Evolutionary conservation across 1,284 basidiomycete species (phyloP).

Genomic region (Heterobasidion annosum): DNA sequence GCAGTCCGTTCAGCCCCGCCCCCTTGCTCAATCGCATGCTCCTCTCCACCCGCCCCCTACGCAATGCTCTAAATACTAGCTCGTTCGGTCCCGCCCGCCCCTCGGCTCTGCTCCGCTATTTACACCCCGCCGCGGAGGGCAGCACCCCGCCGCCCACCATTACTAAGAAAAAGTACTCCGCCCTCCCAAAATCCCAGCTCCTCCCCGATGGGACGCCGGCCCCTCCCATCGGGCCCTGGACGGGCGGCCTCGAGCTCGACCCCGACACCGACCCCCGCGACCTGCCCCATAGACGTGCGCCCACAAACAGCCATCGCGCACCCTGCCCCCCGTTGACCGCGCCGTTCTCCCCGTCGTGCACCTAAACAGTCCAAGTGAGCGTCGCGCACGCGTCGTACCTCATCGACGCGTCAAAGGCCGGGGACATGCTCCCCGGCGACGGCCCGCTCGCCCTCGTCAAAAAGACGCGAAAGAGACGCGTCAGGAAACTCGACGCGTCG

Average conservation of each 20-base stretch:
- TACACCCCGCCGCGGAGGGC: not conserved
- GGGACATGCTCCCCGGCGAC: not conserved
- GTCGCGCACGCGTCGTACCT: not conserved
- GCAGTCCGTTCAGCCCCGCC: not conserved
- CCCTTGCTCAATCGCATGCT: not conserved
- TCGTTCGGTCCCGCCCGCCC: not conserved
- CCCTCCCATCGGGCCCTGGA: slow-evolving; percentile 8
- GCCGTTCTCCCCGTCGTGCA: not conserved
- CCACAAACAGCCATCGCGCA: not conserved
- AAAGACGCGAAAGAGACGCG: slow-evolving; percentile 3
- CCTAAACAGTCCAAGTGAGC: not conserved
- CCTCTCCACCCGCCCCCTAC: not conserved
- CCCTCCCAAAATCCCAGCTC: slow-evolving; percentile 40
- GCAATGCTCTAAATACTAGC: not conserved
- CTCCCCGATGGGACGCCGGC: slow-evolving; percentile 28
- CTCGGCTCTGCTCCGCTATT: not conserved
- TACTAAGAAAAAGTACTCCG: slow-evolving; percentile 44
- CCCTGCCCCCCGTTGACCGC: not conserved
- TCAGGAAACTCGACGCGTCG: not conserved
- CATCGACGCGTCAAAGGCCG: not conserved
- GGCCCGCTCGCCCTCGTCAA: not conserved
- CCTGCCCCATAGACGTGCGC: slow-evolving; percentile 4
- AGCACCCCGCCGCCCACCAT: slow-evolving; percentile 14
- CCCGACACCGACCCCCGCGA: not conserved
- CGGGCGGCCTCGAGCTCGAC: not conserved